Conservation (phyloP, 2,329 filamentous ascomycete species). For the Cladosporium sp. region DNA sequence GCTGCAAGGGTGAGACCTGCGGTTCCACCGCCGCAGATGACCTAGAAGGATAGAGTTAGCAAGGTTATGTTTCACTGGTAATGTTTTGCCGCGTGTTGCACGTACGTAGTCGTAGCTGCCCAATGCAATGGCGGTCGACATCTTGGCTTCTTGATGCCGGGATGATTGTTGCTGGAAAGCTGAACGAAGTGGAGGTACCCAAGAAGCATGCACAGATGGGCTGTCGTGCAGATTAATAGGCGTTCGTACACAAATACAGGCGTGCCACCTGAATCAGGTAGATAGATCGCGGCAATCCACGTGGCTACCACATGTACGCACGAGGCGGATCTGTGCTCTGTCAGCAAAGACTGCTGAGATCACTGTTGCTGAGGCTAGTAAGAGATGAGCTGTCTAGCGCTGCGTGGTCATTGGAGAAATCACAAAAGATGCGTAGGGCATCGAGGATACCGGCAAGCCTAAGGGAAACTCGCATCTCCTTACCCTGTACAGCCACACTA, state of each 20-base stretch:
- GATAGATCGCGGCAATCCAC: neutral
- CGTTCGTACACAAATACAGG: neutral
- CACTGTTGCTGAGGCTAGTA: neutral
- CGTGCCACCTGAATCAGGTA: neutral
- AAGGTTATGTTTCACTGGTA: neutral
- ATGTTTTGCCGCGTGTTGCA: no score
- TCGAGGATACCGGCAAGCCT: neutral
- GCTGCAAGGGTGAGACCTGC: constrained; percentile 29
- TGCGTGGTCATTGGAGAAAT: neutral
- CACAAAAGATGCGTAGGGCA: neutral
- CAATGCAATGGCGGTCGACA: constrained; percentile 2
- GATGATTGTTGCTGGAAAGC: neutral
- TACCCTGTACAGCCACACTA: neutral
- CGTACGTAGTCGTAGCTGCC: constrained; percentile 9
- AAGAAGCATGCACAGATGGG: neutral
- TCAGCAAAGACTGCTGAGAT: neutral
- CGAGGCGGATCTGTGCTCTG: neutral
- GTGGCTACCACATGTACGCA: constrained; percentile 4
- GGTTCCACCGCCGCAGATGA: constrained; percentile 25
- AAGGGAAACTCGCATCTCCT: neutral
- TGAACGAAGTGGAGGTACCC: neutral
- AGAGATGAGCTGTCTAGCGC: neutral
- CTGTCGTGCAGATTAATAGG: neutral
- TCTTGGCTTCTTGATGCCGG: neutral
- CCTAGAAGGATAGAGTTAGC: constrained; percentile 21